phyloP scores from a whole-genome alignment of 495 filamentous ascomycete species.

The Penicillium macrosclerotiorum region DNA sequence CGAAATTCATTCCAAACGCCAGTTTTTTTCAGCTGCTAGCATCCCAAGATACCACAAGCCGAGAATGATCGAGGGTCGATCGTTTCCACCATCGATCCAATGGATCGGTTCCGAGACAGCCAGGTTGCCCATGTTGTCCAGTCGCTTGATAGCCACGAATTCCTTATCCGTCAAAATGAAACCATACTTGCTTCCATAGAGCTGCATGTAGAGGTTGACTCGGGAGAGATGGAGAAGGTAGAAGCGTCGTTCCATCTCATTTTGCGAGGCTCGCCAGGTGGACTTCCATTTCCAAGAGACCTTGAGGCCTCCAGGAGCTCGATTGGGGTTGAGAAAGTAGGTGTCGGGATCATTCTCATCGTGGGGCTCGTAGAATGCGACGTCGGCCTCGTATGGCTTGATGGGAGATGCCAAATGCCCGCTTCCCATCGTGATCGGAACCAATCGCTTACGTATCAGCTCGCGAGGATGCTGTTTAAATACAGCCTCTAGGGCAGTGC shows the following conservation, averaged over 20 bases:
- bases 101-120: conserved; percentile 13
- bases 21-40: conserved; percentile 16
- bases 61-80: conserved; percentile 9
- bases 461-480: background rate
- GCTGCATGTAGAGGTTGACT: conserved; percentile 18
- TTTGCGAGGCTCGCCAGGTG: background rate
- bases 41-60: conserved; percentile 24
- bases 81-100: conserved; percentile 8
- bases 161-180: conserved; percentile 19
- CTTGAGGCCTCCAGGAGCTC: conserved; percentile 17
- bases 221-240: conserved; percentile 15
- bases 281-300: conserved; percentile 19
- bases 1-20: too few species aligned
- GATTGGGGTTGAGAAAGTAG: too few species aligned
- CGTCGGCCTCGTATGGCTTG: conserved; percentile 12
- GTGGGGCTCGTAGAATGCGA: conserved; percentile 7
- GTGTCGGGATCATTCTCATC: background rate
- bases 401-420: conserved; percentile 9
- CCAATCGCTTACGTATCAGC: background rate
- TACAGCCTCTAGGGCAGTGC: background rate
- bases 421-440: conserved; percentile 2
- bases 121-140: conserved; percentile 13
- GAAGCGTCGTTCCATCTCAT: background rate
- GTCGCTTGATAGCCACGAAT: conserved; percentile 17
- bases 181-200: conserved; percentile 11